Conservation (phyloP, 225 moss, liverwort and hornwort genomes). For the Anthoceros angustus region DNA sequence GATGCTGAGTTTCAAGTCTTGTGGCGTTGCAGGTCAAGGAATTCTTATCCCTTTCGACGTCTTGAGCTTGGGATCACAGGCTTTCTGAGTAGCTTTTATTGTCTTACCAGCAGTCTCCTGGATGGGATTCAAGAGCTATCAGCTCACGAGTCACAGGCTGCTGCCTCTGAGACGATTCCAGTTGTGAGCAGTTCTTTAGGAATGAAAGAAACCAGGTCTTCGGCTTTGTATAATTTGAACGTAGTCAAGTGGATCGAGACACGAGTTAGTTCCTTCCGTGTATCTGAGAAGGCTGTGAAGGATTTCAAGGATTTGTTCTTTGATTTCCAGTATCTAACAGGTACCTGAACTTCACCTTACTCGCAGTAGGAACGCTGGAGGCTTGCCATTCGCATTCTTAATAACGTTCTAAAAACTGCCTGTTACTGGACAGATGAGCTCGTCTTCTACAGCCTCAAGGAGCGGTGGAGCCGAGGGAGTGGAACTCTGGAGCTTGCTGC, state of each 20-base stretch:
- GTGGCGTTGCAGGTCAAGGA: constrained; percentile 44
- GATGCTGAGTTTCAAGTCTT: not conserved
- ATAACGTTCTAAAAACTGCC: not conserved
- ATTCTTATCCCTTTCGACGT: constrained; percentile 63
- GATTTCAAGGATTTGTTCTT: constrained; percentile 57
- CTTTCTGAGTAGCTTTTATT: constrained; percentile 66
- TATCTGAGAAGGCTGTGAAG: constrained; percentile 28
- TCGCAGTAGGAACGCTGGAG: not conserved
- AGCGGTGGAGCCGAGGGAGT: constrained; percentile 82
- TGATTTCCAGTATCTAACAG: constrained; percentile 76
- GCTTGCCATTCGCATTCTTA: not conserved
- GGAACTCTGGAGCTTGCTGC: constrained; percentile 58
- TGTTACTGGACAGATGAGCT: constrained; percentile 51
- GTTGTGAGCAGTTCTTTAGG: constrained; percentile 14
- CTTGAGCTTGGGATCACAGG: constrained; percentile 69
- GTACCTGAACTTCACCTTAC: constrained; percentile 12
- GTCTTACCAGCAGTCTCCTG: constrained; percentile 41
- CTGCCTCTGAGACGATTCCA: constrained; percentile 17
- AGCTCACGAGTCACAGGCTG: constrained; percentile 15
- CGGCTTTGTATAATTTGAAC: constrained; percentile 33
- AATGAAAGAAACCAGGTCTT: constrained; percentile 20
- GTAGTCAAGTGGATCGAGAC: constrained; percentile 51
- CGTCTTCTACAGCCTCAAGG: constrained; percentile 76
- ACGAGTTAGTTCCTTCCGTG: constrained; percentile 34
- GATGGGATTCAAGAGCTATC: constrained; percentile 27